A percentile compares a stretch with the other conserved stretches of the same genome.
Evolutionary conservation across 2,329 filamentous ascomycete species (phyloP).

Genomic region (Immersiporthe knoxdaviesiana): DNA sequence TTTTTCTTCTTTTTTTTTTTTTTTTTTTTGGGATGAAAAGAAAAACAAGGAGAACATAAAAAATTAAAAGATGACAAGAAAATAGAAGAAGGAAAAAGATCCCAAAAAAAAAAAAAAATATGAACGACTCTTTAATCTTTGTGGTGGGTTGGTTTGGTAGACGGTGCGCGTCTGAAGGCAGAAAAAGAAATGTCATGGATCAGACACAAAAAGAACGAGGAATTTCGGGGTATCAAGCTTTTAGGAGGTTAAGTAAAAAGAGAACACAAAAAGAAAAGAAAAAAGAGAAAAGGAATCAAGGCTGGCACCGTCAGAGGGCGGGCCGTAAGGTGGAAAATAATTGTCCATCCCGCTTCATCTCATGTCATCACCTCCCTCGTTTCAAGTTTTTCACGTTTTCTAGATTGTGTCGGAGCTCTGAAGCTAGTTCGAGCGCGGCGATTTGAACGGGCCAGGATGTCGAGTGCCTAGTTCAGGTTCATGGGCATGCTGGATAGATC

Average conservation of each 20-base stretch:
- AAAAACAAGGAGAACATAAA: too few species aligned
- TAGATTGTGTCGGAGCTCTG: background rate
- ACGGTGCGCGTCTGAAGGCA: background rate
- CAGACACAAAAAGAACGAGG: background rate
- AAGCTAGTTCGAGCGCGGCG: background rate
- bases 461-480: constrained; percentile 11
- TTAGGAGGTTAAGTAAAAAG: background rate
- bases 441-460: too few species aligned
- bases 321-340: background rate
- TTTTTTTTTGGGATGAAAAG: too few species aligned
- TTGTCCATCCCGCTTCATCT: background rate
- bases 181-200: background rate
- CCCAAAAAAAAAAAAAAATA: background rate
- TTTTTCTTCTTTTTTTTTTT: too few species aligned
- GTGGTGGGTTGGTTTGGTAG: too few species aligned
- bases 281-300: background rate
- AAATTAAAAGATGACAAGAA: too few species aligned
- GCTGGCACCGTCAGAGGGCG: background rate
- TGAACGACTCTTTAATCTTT: background rate
- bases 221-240: constrained; percentile 15
- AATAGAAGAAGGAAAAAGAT: background rate
- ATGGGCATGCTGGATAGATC: constrained; percentile 29
- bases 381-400: background rate
- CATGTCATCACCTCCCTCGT: background rate
- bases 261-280: background rate